phyloP scores from a whole-genome alignment of 371 early-diverging fungal species.

The Mortierella sp. region DNA sequence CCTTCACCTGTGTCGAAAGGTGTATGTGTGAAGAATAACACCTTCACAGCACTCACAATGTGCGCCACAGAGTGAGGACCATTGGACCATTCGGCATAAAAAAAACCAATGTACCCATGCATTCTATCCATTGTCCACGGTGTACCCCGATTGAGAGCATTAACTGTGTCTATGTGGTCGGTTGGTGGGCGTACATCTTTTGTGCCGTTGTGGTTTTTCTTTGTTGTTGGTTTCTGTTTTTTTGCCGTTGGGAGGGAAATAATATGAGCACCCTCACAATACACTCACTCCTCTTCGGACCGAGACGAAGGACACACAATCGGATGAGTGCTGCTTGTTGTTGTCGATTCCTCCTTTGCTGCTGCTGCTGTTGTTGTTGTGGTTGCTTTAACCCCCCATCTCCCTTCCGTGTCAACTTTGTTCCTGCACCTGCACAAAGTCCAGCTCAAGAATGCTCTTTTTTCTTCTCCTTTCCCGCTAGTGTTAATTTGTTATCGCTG shows the following conservation, averaged over 20 bases:
- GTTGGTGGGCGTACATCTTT: background rate
- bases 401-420: slow-evolving; percentile 1
- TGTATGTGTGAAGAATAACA: background rate
- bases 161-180: background rate
- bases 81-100: too few species aligned
- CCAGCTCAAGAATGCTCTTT: background rate
- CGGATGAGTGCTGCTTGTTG: background rate
- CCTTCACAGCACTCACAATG: background rate
- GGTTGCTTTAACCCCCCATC: background rate
- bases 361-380: background rate
- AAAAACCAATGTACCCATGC: too few species aligned
- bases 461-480: background rate
- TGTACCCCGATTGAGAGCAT: too few species aligned
- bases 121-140: too few species aligned
- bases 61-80: too few species aligned
- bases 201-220: background rate
- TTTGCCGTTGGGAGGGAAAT: background rate
- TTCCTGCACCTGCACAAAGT: background rate
- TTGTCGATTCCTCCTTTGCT: too few species aligned
- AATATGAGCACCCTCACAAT: background rate
- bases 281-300: background rate
- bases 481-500: background rate
- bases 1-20: background rate
- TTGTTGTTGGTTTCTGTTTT: background rate
- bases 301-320: background rate